Base-by-base conservation (phyloP, 139 green algal genomes). In the Chlamydomonas sp. region DNA sequence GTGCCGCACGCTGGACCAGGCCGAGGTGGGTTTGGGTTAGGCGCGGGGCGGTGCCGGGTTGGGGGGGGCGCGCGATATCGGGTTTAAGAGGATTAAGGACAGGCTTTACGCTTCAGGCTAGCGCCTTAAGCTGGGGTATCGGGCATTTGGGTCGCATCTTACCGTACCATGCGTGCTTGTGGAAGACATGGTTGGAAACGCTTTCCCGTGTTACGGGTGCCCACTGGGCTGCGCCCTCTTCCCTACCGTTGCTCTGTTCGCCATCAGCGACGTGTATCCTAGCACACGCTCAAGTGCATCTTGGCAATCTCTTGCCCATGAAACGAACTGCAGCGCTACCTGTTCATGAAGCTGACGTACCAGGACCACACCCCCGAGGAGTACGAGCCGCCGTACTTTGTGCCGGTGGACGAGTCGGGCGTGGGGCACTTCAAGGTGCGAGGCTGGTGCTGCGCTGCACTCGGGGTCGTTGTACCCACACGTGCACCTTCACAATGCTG, bases 311-410 rank as follows among this genome's bases (percentile, higher is more conserved):
- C 64, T 16, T 69, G 64, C 64, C 9, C 59, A 68, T 68, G 57
- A 31, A 16, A 12, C 66, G 8, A 0, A 63, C 74, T 87, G 64
- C 92, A 97, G 93, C 90, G 96, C 58, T 97, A 92, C 88, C 84
- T 98, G 4, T 97, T 97, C 92, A 97, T 96, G 91, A 96, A 96
- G 90, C 78, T 97, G 85, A 92, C 89, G 15, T 98, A 97, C 92
- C 90, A 95, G 72, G 95, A 97, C 10, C 68, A 96, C 89, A 94
- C 91, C 4, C 96, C 96, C 14, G 94, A 96, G 3, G 94, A 95
- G 66, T 98, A 97, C 75, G 94, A 98, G 93, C 96, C 96, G 12
- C 95, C 96, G 16, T 93, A 91, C 86, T 98, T 98, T 68, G 75
- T 91, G 18, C 77, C 91, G 31, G 89, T 89, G 49, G 85, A 79